phyloP scores from a whole-genome alignment of 768 basidiomycete species.

The Collybia sp. region DNA sequence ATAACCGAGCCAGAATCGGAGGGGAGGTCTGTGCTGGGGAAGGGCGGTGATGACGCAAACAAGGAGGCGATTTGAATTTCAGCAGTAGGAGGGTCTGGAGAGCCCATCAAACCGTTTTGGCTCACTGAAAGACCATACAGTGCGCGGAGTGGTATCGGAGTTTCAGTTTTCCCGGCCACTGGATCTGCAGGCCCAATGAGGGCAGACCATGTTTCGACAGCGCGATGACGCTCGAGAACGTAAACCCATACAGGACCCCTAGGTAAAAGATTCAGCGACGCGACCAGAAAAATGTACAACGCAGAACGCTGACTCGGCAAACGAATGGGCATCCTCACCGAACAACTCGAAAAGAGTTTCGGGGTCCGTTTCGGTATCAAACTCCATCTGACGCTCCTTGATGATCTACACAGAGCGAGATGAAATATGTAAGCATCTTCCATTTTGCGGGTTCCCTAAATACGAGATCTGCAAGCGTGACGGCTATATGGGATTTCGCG shows the following conservation, averaged over 20 bases:
- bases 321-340: constrained; percentile 67
- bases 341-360: constrained; percentile 78
- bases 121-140: constrained; percentile 50
- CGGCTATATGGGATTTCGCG: too few relatives aligned
- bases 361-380: constrained; percentile 78
- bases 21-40: constrained; percentile 64
- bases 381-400: constrained; percentile 87
- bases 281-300: background rate
- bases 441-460: constrained; percentile 7
- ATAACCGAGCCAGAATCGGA: constrained; percentile 30
- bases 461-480: background rate
- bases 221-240: constrained; percentile 77
- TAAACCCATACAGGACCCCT: constrained; percentile 92
- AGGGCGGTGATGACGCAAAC: constrained; percentile 81
- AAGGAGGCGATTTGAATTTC: constrained; percentile 76
- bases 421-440: constrained; percentile 11
- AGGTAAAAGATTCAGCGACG: constrained; percentile 7
- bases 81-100: constrained; percentile 60
- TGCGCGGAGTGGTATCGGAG: constrained; percentile 68
- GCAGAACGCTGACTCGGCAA: constrained; percentile 62
- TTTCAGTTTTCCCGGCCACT: constrained; percentile 42
- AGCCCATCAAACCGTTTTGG: constrained; percentile 73
- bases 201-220: constrained; percentile 75
- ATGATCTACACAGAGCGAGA: constrained; percentile 50
- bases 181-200: constrained; percentile 72